Evolutionary conservation across 2,329 filamentous ascomycete genomes (phyloP).

Genomic region (Colletotrichum destructivum): DNA sequence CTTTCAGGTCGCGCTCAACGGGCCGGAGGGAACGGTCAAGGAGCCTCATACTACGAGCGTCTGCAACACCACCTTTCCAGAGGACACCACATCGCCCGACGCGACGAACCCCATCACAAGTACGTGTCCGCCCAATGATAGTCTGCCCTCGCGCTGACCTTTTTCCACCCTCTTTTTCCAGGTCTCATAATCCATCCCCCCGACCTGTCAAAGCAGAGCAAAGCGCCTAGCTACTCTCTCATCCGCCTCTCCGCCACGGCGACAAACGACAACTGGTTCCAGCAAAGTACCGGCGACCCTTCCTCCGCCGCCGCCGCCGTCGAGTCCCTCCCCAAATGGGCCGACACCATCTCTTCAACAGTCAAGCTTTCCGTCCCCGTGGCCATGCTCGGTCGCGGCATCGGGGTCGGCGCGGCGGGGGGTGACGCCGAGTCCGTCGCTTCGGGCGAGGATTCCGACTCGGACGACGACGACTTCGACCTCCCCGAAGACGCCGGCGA

Average conservation of each 20-base stretch:
- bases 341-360: conserved; percentile 60
- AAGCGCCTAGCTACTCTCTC: conserved; percentile 65
- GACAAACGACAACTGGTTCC: conserved; percentile 67
- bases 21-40: conserved; percentile 43
- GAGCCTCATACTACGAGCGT: conserved; percentile 57
- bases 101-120: conserved; percentile 64
- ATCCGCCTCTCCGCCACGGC: conserved; percentile 68
- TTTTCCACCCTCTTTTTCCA: conserved; percentile 42
- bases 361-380: conserved; percentile 61
- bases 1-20: conserved; percentile 64
- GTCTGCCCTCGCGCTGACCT: conserved; percentile 4
- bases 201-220: conserved; percentile 48
- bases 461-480: conserved; percentile 49
- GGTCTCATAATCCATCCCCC: conserved; percentile 64
- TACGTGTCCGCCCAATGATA: conserved; percentile 47
- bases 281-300: conserved; percentile 60
- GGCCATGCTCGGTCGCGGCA: conserved; percentile 58
- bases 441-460: conserved; percentile 43
- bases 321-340: conserved; percentile 57
- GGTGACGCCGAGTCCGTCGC: conserved; percentile 44
- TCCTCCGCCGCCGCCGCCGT: conserved; percentile 40
- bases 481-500: conserved; percentile 53
- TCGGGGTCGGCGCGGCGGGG: conserved; percentile 49
- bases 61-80: conserved; percentile 64
- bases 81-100: conserved; percentile 47